Evolutionary conservation across 1,284 basidiomycete genomes (phyloP), one percentile per base, ranked within the genome.

Genomic region (Mycosarcoma maydis): DNA sequence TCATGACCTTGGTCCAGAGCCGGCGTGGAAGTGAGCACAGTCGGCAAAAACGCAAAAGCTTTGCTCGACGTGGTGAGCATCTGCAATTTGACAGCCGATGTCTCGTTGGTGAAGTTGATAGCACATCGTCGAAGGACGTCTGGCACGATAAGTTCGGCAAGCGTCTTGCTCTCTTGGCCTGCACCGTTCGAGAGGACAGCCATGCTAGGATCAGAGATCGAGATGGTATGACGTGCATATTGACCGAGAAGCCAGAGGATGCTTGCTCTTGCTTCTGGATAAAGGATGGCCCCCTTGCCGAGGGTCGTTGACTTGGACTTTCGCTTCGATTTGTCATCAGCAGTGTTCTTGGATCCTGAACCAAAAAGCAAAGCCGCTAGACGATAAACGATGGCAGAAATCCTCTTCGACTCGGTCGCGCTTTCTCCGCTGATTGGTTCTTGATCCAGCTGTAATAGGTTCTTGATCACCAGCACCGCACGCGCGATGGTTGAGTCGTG

Each of bases 191-290:
- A 17, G 24, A 41, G 43, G 2, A 48, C 16, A 22, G 23, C 19
- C 2, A 29, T 16, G n/a, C 11, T 44, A 19, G 27, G 37, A 26
- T 36, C 38, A 23, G 46, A 51, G 23, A 53, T 41, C 2, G 54
- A 37, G 40, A 64, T 45, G 20, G 30, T 19, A 29, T 58, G 55
- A 36, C 58, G 57, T 13, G 70, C 71, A 37, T 80, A 67, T 36
- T 80, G 77, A 6, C 80, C 80, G 16, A 81, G 47, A 23, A 80
- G 53, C 78, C 78, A 81, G 37, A 75, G 70, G 27, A 79, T 69
- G 44, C 44, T 61, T 4, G 72, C 73, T 39, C 76, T n/a, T 14
- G 72, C 75, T 20, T 52, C 53, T 0, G 62, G 59, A 34, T 72
- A 56, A 1, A 59, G 43, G 22, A 78, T 65, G 3, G 74, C 58